A percentile compares a stretch with the other conserved stretches of the same genome.
Evolutionary conservation across 139 green algal species (phyloP).

Genomic region (Yamagishiella unicocca): DNA sequence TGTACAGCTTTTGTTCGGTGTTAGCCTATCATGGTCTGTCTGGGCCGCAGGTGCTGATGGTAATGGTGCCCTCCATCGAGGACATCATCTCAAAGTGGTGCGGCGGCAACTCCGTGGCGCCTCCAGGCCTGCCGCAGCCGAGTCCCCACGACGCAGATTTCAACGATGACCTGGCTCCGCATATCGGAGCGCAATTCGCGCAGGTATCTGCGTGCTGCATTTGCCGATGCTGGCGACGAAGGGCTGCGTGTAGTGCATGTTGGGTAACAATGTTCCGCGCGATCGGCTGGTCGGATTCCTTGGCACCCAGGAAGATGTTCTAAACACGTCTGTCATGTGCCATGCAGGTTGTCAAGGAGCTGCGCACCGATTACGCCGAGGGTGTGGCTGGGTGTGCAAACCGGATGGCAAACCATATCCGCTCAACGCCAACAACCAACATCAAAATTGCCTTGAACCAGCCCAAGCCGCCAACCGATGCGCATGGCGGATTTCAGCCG

Average conservation of each 20-base stretch:
- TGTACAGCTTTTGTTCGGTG: too few species aligned
- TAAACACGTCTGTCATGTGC: too few species aligned
- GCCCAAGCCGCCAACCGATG: conserved; percentile 29
- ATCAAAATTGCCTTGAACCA: conserved; percentile 47
- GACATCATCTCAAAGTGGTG: conserved; percentile 61
- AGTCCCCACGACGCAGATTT: background rate
- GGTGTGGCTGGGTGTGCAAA: conserved; percentile 54
- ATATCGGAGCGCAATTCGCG: conserved; percentile 68
- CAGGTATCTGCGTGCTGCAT: too few species aligned
- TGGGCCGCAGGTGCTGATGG: conserved; percentile 63
- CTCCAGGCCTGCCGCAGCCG: background rate
- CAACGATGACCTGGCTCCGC: conserved; percentile 53
- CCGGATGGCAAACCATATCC: conserved; percentile 60
- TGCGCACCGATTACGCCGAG: conserved; percentile 69
- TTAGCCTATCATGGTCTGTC: too few species aligned
- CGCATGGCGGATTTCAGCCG: conserved; percentile 12
- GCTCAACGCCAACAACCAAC: conserved; percentile 41
- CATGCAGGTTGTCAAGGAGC: conserved; percentile 67
- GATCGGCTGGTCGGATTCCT: background rate
- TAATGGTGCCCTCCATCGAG: conserved; percentile 62
- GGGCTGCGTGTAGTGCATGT: background rate
- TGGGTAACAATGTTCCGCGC: background rate
- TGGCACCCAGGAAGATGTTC: too few species aligned
- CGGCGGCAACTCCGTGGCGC: background rate
- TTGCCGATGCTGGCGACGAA: too few species aligned